Percentiles rank a stretch among this genome's conserved stretches.
Conservation (phyloP, 805 yeast genomes). For the Tetrapisispora namnaoensis region DNA sequence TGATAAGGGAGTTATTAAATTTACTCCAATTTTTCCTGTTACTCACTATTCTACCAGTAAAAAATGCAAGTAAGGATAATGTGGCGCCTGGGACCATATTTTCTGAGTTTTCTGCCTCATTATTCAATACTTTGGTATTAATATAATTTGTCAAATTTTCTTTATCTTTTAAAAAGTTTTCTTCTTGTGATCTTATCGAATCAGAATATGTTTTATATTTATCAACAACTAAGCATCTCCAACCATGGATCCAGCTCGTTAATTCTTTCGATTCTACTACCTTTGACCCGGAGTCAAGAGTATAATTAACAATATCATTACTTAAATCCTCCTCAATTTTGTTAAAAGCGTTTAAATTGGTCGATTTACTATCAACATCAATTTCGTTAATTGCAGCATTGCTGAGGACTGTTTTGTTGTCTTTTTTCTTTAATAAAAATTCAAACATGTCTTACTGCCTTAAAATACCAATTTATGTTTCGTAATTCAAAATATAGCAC, state of each 20-base stretch:
- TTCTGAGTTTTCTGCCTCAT: conserved; percentile 16
- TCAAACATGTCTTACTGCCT: background rate
- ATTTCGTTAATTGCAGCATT: background rate
- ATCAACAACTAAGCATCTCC: conserved; percentile 8
- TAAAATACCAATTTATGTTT: too few species aligned
- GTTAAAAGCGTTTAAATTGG: background rate
- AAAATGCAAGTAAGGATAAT: conserved; percentile 21
- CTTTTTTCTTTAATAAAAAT: background rate
- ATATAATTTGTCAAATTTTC: conserved; percentile 5
- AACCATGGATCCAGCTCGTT: conserved; percentile 7
- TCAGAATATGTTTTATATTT: conserved; percentile 2
- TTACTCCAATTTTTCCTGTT: conserved; percentile 18
- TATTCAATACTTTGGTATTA: conserved; percentile 14
- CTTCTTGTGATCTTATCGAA: conserved; percentile 7
- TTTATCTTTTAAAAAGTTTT: background rate
- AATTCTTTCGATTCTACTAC: conserved; percentile 8
- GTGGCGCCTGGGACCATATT: conserved; percentile 20
- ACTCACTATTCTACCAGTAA: conserved; percentile 20
- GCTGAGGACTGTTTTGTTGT: background rate
- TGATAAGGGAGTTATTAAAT: background rate
- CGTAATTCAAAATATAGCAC: too few species aligned
- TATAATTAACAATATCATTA: background rate
- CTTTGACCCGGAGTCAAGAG: conserved; percentile 9
- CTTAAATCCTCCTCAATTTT: background rate
- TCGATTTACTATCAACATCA: background rate